Evolutionary conservation across 192 early-diverging fungal species (phyloP), one percentile per base, ranked within the genome.

Genomic region (Entomortierella lignicola): DNA sequence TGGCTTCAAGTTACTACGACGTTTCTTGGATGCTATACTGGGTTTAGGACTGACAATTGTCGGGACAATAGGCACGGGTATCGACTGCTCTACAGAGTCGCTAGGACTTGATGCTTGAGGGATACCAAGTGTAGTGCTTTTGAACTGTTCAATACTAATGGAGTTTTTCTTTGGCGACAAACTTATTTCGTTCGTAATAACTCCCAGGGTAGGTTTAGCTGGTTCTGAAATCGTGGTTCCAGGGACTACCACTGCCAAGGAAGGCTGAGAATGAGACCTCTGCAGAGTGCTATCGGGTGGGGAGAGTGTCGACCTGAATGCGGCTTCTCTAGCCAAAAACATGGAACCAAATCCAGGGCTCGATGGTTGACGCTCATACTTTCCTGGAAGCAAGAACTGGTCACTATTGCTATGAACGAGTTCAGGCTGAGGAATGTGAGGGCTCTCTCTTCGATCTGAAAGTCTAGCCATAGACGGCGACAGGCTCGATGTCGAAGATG

Each of bases 321-420:
- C 75, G 8, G 75, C 75, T 29, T 79, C 67, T 55, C 68, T 51
- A 1, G 61, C 75, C 41, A 79, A 44, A 29, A 70, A 79, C 75
- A 79, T 79, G 4, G 75, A 70, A 0, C 75, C 75, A 43, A 79
- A 79, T n/a, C 75, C 75, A 20, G 75, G 75, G 42, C 75, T 79
- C 10, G n/a, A 3, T 0, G 75, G 75, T n/a, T 59, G 75, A 1
- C 63, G 43, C 30, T 79, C 75, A 25, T 79, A 79, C 29, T 56
- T 79, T 0, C 61, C 68, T 53, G 75, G 75, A 0, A 55, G 42
- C 41, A 79, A 37, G 21, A 70, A 70, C 34, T 79, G 75, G 30
- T 75, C 37, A 13, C 62, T 51, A 42, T 39, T 20, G n/a, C 39
- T 52, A 5, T 48, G 52, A 20, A 17, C 25, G 21, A n/a, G 21